These are phyloP conservation scores for Hirsutella rhossiliensis DNA, from an alignment of 2,329 filamentous ascomycete genomes.

Conservation along the genomic window DNA sequence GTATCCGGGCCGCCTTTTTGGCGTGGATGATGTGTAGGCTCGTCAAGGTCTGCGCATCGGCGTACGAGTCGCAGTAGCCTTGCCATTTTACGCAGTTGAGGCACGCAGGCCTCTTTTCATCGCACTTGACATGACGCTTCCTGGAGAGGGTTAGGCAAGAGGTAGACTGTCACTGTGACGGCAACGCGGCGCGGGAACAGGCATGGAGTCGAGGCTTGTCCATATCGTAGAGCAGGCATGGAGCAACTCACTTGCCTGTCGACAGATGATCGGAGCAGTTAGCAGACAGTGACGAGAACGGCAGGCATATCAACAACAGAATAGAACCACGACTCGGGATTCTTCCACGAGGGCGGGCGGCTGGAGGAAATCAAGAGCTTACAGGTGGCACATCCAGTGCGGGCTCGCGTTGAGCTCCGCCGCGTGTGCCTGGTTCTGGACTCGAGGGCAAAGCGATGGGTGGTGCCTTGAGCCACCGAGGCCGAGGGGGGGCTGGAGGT, in stretches of 20 bases:
- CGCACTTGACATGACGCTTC: slow-evolving; percentile 30
- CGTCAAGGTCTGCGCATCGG: slow-evolving; percentile 3
- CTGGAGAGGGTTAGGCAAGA: slow-evolving; percentile 10
- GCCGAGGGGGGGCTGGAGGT: slow-evolving; percentile 2
- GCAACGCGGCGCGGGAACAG: too few species aligned
- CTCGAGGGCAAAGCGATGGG: slow-evolving; percentile 25
- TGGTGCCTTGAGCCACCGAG: slow-evolving; percentile 13
- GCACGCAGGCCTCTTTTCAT: slow-evolving; percentile 27
- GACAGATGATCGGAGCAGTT: too few species aligned
- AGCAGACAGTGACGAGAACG: too few species aligned
- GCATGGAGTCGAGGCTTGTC: too few species aligned
- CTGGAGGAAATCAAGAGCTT: slow-evolving; percentile 6
- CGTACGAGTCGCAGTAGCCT: slow-evolving; percentile 25
- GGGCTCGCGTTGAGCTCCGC: slow-evolving; percentile 24
- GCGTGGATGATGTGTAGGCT: slow-evolving; percentile 14
- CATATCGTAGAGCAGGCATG: too few species aligned
- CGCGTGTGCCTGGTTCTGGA: slow-evolving; percentile 23
- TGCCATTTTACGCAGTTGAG: slow-evolving; percentile 28
- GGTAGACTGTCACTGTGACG: neutral
- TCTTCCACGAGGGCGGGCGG: too few species aligned
- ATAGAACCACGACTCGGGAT: too few species aligned
- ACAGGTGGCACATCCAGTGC: slow-evolving; percentile 26
- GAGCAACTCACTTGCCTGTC: too few species aligned
- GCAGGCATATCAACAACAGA: too few species aligned
- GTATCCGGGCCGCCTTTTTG: too few species aligned